Base-by-base conservation (phyloP, 352 stramenopile species). In the Globisporangium mamillatum region DNA sequence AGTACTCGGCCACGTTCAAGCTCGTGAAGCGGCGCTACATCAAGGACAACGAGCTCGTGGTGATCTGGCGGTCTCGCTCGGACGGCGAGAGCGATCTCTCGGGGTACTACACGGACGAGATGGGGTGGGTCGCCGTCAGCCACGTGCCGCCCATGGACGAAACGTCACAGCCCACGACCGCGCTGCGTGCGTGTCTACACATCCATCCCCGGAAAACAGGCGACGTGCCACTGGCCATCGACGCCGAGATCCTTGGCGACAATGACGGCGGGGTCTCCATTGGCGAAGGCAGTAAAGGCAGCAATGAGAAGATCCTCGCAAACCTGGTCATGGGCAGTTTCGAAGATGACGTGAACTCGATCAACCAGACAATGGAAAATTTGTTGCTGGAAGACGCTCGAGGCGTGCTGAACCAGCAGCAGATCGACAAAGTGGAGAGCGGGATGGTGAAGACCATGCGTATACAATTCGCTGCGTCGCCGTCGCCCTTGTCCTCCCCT, bases 301-400 rank as follows among this genome's bases (percentile, higher is more conserved):
- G 10, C 4, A 55, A 38, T 25, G 10, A 44, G 29, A 52, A 54
- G 29, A 46, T 50, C 10, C 60, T 71, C 3, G 29, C 53, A 1
- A 56, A 63, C 1, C 38, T 67, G 27, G 60, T 71, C 9, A 18
- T 71, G 50, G 59, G 29, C 18, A 66, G 25, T 29, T 71, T 67
- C 25, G 66, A 67, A 24, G 54, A 67, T n/a, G 66, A 71, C 60
- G 60, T 71, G 25, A 67, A 71, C 59, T 71, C 59, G 66, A 71
- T 71, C 59, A 71, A 66, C 27, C 52, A 59, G 24, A 38, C 41
- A 20, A 67, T 71, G 66, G 66, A 71, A 52, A 63, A 71, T 24
- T 4, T 71, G 20, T 18, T 67, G 25, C 14, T 71, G 10, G 36
- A 63, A 4, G 53, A 71, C 18, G 56, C 50, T 16, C 64, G 27